phyloP scores from a whole-genome alignment of 768 basidiomycete species.

The Kwoniella shandongensis region DNA sequence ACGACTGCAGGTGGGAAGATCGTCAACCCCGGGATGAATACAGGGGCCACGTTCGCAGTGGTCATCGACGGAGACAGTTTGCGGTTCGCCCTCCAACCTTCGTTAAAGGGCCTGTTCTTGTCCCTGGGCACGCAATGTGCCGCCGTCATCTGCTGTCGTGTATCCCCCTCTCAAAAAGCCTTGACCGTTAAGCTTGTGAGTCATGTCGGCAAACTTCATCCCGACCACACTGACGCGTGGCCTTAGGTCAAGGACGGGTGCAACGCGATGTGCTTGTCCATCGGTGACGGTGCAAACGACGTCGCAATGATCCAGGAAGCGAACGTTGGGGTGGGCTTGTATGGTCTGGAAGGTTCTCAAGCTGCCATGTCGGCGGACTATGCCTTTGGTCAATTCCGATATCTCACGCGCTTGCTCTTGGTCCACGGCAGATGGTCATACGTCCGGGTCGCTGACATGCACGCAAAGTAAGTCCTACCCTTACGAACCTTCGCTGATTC shows the following conservation, averaged over 20 bases:
- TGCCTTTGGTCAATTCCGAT: slow-evolving; percentile 95
- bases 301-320: slow-evolving; percentile 99
- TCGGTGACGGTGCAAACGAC: slow-evolving; percentile 94
- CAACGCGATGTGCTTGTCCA: slow-evolving; percentile 92
- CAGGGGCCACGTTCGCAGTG: slow-evolving; percentile 72
- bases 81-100: slow-evolving; percentile 70
- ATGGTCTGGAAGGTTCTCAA: slow-evolving; percentile 93
- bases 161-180: slow-evolving; percentile 98
- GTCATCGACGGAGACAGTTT: slow-evolving; percentile 96
- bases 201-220: too few relatives aligned
- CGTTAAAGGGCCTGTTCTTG: slow-evolving; percentile 81
- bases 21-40: slow-evolving; percentile 16
- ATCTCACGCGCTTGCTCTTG: slow-evolving; percentile 81
- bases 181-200: slow-evolving; percentile 85
- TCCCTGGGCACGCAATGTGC: slow-evolving; percentile 93
- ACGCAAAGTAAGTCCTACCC: slow-evolving; percentile 44
- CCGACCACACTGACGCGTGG: not conserved
- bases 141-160: slow-evolving; percentile 96
- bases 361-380: slow-evolving; percentile 99
- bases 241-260: slow-evolving; percentile 87
- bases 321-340: slow-evolving; percentile 92
- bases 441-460: slow-evolving; percentile 90
- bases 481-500: too few relatives aligned
- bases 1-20: slow-evolving; percentile 15
- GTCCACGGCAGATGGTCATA: slow-evolving; percentile 98